These are phyloP conservation scores for Sarocladium brachiariae DNA, from an alignment of 2,329 filamentous ascomycete genomes.

Conservation along the genomic window DNA sequence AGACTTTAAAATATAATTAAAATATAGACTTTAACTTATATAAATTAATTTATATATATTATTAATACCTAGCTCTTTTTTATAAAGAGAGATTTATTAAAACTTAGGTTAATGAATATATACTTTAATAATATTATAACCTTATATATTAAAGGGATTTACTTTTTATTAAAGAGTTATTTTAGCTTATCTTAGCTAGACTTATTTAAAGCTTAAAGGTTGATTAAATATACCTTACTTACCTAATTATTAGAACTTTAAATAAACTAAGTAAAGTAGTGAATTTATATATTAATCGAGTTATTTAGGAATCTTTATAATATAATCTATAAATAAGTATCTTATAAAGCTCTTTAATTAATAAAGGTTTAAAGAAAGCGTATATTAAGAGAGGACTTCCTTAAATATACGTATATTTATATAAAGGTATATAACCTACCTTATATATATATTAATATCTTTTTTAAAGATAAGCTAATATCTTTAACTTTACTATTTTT, in stretches of 20 bases:
- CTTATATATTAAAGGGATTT: conserved; percentile 13
- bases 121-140: conserved; percentile 16
- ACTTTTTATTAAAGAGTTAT: conserved; percentile 14
- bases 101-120: conserved; percentile 15
- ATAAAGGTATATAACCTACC: conserved; percentile 10
- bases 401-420: conserved; percentile 13
- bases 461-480: not conserved
- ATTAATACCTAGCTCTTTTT: conserved; percentile 13
- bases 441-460: conserved; percentile 15
- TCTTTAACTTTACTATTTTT: conserved; percentile 9
- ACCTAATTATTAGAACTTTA: conserved; percentile 16
- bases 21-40: conserved; percentile 13
- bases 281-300: conserved; percentile 12
- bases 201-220: conserved; percentile 15
- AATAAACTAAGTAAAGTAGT: conserved; percentile 12
- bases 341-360: conserved; percentile 13
- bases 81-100: conserved; percentile 18
- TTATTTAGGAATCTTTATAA: conserved; percentile 13
- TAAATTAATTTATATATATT: conserved; percentile 16
- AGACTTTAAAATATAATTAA: conserved; percentile 13
- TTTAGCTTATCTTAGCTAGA: conserved; percentile 13
- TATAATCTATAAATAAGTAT: conserved; percentile 14
- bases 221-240: conserved; percentile 13
- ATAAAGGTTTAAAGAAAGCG: conserved; percentile 14
- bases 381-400: conserved; percentile 7